phyloP scores from a whole-genome alignment of 2,329 filamentous ascomycete species.

The Metarhizium rileyi region DNA sequence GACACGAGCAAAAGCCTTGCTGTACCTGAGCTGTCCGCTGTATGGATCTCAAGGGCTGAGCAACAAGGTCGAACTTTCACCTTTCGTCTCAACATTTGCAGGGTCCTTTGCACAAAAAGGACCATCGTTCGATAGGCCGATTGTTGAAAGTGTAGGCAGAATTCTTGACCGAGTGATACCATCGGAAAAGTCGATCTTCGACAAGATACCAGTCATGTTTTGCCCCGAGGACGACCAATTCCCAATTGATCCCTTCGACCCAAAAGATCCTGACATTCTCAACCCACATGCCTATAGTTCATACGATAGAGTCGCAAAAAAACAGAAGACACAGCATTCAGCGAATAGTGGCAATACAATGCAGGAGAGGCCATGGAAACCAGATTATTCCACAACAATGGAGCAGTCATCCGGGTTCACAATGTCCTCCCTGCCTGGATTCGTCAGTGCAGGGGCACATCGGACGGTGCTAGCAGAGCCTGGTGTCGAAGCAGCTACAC shows the following conservation, averaged over 20 bases:
- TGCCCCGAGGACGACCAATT: conserved; percentile 57
- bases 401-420: conserved; percentile 48
- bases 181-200: conserved; percentile 41
- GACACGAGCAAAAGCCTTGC: conserved; percentile 78
- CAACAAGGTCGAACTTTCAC: conserved; percentile 56
- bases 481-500: conserved; percentile 10
- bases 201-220: conserved; percentile 41
- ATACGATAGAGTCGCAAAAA: conserved; percentile 17
- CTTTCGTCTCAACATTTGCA: conserved; percentile 52
- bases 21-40: conserved; percentile 76
- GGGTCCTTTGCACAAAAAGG: conserved; percentile 48
- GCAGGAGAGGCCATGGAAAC: conserved; percentile 27
- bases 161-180: conserved; percentile 60
- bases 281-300: conserved; percentile 12
- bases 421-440: conserved; percentile 45
- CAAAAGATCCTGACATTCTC: conserved; percentile 16
- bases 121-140: conserved; percentile 54
- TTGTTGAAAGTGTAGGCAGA: conserved; percentile 56
- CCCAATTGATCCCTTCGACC: conserved; percentile 50
- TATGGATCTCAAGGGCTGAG: conserved; percentile 50
- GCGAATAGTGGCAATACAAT: conserved; percentile 8
- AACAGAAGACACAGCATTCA: conserved; percentile 17
- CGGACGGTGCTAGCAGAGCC: conserved; percentile 27
- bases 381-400: conserved; percentile 52
- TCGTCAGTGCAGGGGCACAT: conserved; percentile 52